Evolutionary conservation across 2,329 filamentous ascomycete species (phyloP).

Genomic region (Penicillium sp.): DNA sequence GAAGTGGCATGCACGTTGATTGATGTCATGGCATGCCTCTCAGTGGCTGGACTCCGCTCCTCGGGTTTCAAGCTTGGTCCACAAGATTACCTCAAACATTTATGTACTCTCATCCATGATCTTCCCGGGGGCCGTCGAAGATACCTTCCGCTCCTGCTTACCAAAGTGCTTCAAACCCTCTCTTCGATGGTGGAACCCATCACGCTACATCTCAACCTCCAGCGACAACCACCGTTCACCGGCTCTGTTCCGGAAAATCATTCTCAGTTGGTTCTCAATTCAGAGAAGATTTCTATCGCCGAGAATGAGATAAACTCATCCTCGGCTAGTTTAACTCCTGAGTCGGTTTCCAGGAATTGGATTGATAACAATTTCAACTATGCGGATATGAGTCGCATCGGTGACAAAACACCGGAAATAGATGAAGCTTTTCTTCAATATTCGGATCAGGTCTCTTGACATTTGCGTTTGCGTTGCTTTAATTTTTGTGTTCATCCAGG

Average conservation of each 20-base stretch:
- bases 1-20: conserved; percentile 73
- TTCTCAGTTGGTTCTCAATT: background rate
- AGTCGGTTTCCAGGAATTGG: background rate
- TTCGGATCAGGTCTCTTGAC: conserved; percentile 9
- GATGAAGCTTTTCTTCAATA: conserved; percentile 20
- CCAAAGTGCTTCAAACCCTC: conserved; percentile 72
- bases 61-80: conserved; percentile 67
- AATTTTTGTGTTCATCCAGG: background rate
- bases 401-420: conserved; percentile 21
- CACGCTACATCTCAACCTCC: conserved; percentile 21
- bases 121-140: conserved; percentile 75
- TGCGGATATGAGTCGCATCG: conserved; percentile 24
- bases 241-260: background rate
- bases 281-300: background rate
- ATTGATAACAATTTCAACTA: conserved; percentile 18
- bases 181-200: conserved; percentile 43
- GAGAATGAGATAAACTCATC: background rate
- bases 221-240: background rate
- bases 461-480: background rate
- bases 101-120: conserved; percentile 67
- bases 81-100: conserved; percentile 70
- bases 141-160: conserved; percentile 74
- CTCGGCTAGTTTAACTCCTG: background rate
- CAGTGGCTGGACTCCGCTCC: conserved; percentile 60
- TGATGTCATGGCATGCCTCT: conserved; percentile 68